These are phyloP conservation scores for Cercospora sojina DNA, from an alignment of 2,329 filamentous ascomycete species.

Conservation along the genomic window DNA sequence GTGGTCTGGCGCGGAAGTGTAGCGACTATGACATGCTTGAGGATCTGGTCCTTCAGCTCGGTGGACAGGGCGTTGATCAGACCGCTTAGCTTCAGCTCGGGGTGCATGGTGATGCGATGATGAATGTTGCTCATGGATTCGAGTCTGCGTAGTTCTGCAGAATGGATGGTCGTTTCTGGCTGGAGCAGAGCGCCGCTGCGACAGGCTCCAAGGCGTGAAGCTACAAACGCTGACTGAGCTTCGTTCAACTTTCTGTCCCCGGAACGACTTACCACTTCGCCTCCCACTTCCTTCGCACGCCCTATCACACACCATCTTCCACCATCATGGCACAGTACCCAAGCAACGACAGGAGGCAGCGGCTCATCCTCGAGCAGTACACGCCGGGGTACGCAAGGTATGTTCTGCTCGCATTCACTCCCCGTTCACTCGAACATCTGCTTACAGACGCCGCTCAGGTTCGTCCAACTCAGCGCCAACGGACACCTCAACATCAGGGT, in stretches of 20 bases:
- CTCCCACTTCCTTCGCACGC: background rate
- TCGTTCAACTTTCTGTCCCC: background rate
- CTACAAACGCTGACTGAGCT: background rate
- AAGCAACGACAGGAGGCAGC: background rate
- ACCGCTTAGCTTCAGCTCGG: background rate
- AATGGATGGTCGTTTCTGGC: background rate
- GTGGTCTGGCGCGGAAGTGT: background rate
- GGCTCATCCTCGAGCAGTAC: background rate
- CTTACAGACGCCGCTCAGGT: background rate
- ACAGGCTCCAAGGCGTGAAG: background rate
- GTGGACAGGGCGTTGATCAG: background rate
- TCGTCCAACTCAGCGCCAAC: background rate
- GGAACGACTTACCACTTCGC: background rate
- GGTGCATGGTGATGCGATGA: background rate
- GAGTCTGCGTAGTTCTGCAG: background rate
- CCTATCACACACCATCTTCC: background rate
- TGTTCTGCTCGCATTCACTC: background rate
- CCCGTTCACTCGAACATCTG: background rate
- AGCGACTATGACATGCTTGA: background rate
- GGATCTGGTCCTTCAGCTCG: background rate
- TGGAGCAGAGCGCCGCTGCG: background rate
- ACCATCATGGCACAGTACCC: background rate
- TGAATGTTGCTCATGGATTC: background rate
- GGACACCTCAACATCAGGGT: background rate
- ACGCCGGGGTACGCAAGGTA: background rate